A percentile compares a stretch with the other conserved stretches of the same genome.
phyloP scores from a whole-genome alignment of 768 basidiomycete genomes.

The Amanita polypyramis region DNA sequence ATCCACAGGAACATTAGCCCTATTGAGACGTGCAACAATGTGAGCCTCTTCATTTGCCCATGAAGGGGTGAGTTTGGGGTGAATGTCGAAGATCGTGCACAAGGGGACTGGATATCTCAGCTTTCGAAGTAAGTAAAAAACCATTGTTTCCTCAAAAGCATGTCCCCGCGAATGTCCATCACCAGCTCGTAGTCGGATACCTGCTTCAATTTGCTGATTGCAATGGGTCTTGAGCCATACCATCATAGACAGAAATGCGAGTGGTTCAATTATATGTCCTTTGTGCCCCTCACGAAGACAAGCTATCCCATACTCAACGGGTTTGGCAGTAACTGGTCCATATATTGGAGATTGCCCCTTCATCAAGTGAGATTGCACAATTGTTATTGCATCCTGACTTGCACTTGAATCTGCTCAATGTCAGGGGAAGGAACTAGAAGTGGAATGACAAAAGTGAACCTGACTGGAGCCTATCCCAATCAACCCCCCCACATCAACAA shows the following conservation, averaged over 20 bases:
- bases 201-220: slow-evolving; percentile 1
- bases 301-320: slow-evolving; percentile 13
- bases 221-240: slow-evolving; percentile 8
- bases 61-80: slow-evolving; percentile 1
- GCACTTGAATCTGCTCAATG: slow-evolving; percentile 9
- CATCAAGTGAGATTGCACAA: slow-evolving; percentile 12
- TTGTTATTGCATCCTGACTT: slow-evolving; percentile 5
- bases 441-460: slow-evolving; percentile 8
- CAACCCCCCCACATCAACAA: slow-evolving; percentile 8
- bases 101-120: slow-evolving; percentile 5
- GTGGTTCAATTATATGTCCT: slow-evolving; percentile 13
- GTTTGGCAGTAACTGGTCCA: slow-evolving; percentile 8
- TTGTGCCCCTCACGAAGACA: slow-evolving; percentile 9
- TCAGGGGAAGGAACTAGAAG: slow-evolving; percentile 8
- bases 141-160: slow-evolving; percentile 11
- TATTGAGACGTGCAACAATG: slow-evolving; percentile 7
- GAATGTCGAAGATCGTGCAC: slow-evolving; percentile 7
- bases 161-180: slow-evolving; percentile 7
- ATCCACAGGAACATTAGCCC: slow-evolving; percentile 7
- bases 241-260: slow-evolving; percentile 13
- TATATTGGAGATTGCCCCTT: slow-evolving; percentile 8
- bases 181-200: slow-evolving; percentile 7
- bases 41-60: slow-evolving; percentile 6
- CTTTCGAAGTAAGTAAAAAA: slow-evolving; percentile 11
- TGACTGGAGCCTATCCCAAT: slow-evolving; percentile 11